phyloP scores from a whole-genome alignment of 306 rosid genomes.

The Castanea mollissima region DNA sequence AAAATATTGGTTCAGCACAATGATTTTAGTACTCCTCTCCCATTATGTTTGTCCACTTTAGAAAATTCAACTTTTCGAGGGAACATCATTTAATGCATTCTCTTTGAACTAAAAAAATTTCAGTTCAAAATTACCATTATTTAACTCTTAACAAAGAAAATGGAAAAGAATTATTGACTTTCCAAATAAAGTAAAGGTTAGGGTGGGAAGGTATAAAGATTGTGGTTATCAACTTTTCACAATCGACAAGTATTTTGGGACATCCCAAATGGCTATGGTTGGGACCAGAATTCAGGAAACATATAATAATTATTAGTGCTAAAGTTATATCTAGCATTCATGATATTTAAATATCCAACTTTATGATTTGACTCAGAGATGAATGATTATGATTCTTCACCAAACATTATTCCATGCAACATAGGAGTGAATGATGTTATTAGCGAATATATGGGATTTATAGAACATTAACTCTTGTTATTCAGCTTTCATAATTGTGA shows the following conservation, averaged over 20 bases:
- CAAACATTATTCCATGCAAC: neutral
- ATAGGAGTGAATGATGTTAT: neutral
- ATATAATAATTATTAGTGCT: neutral
- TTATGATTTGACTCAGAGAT: neutral
- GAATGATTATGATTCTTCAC: neutral
- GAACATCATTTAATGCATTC: too few relatives aligned
- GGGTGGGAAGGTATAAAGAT: too few relatives aligned
- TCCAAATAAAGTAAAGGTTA: too few relatives aligned
- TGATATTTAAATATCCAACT: neutral
- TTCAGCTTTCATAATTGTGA: neutral
- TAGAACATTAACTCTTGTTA: neutral
- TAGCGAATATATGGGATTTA: neutral
- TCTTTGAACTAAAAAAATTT: too few relatives aligned
- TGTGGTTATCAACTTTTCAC: too few relatives aligned
- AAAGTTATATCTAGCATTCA: neutral
- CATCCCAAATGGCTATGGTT: neutral
- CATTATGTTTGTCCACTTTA: too few relatives aligned
- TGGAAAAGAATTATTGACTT: too few relatives aligned
- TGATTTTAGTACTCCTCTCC: neutral
- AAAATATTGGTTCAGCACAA: too few relatives aligned
- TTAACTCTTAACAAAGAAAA: too few relatives aligned
- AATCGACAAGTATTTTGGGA: too few relatives aligned
- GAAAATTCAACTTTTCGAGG: too few relatives aligned
- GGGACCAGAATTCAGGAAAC: neutral
- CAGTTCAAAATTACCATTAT: too few relatives aligned